A percentile compares a stretch with the other conserved stretches of the same genome.
phyloP scores from a whole-genome alignment of 148 eudicot species.

The Agrostemma githago region DNA sequence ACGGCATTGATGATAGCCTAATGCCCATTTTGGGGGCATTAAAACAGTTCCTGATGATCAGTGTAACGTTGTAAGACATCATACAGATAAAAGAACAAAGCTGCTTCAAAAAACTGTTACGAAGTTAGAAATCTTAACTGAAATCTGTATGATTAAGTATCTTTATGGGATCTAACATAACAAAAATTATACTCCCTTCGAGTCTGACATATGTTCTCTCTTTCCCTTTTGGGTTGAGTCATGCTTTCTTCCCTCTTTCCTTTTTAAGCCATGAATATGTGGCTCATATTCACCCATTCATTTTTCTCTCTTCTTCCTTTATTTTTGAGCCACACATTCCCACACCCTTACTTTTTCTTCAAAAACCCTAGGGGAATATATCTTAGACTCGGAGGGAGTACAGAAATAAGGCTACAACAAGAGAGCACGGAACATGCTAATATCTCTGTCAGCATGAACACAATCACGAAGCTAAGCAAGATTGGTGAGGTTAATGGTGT shows the following conservation, averaged over 20 bases:
- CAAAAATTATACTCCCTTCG: not conserved
- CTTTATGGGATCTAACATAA: not conserved
- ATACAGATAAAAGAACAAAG: conserved; percentile 13
- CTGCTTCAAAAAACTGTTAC: not conserved
- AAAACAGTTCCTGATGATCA: conserved; percentile 62
- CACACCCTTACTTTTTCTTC: no score
- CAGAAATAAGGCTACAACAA: not conserved
- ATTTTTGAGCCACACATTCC: no score
- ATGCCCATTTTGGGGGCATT: conserved; percentile 99
- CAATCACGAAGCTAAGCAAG: not conserved
- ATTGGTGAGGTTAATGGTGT: not conserved
- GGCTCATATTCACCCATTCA: no score
- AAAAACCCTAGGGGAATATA: no score
- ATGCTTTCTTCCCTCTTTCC: no score
- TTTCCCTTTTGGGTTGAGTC: no score
- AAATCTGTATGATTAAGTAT: not conserved
- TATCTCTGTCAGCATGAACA: not conserved
- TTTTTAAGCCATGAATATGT: no score
- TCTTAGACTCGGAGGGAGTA: not conserved
- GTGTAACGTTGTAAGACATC: not conserved
- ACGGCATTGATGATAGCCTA: conserved; percentile 96
- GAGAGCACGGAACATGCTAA: not conserved
- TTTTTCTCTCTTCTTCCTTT: no score
- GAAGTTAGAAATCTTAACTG: not conserved
- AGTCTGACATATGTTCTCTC: no score